These are phyloP conservation scores for Grigorovia transvaalensis DNA, from an alignment of 805 yeast species.

Conservation along the genomic window DNA sequence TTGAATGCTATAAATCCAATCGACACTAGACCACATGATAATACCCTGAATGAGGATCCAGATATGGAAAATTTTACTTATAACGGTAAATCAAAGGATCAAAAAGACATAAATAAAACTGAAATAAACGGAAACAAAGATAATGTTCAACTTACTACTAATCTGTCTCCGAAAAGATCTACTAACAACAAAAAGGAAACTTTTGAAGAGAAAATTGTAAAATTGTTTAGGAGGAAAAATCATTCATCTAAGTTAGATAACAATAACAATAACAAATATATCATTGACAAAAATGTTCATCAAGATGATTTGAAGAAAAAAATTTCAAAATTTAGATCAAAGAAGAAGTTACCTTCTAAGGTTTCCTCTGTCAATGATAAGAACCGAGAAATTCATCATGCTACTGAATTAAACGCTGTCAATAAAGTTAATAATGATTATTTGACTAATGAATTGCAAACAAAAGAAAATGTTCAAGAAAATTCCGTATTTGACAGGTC, in stretches of 20 bases:
- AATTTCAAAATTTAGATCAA: conserved; percentile 5
- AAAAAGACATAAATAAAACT: no score
- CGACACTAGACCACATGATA: no score
- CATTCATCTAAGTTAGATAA: conserved; percentile 4
- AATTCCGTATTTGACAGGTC: no score
- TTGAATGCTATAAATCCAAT: no score
- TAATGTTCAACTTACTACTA: background rate
- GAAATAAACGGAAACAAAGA: background rate
- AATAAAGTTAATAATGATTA: no score
- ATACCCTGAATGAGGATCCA: no score
- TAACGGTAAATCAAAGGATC: no score
- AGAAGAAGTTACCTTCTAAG: background rate
- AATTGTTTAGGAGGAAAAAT: conserved; percentile 14
- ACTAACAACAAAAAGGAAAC: conserved; percentile 1
- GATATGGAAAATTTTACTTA: no score
- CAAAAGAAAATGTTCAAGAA: no score
- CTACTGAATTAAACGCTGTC: no score
- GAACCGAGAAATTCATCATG: no score
- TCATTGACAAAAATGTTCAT: background rate
- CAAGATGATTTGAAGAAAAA: conserved; percentile 7
- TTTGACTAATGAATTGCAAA: no score
- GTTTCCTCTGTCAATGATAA: background rate
- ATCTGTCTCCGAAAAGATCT: background rate
- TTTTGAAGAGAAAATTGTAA: conserved; percentile 18
- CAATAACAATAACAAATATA: conserved; percentile 2